Evolutionary conservation across 306 rosid genomes (phyloP), one percentile per base, ranked within the genome.

Genomic region (Fragaria nilgerrensis): DNA sequence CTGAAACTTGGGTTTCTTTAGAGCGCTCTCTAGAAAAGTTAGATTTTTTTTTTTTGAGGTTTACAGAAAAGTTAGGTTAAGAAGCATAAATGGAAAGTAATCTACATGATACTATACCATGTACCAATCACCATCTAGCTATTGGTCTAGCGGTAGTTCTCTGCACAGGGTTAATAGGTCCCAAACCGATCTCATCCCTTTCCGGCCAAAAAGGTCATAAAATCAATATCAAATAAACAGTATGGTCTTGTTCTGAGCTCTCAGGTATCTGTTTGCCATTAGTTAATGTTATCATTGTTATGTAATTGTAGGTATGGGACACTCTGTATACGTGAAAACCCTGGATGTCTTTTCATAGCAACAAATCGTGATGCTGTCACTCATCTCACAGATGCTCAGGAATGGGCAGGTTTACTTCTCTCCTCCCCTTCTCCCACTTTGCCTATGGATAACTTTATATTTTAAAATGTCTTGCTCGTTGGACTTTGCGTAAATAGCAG

Each of bases 361-460:
- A 95, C 99, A 43, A 95, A 95, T 81, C 89, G 92, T 53, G 99
- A 95, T 85, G 99, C 99, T 75, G 99, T 95, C 75, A 95, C 99
- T 78, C 99, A 95, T 89, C 96, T 95, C 75, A 95, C 97, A 39
- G 99, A 95, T 82, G 97, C 97, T 80, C 99, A 95, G 84, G 99
- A 95, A 90, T 95, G 99, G 99, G 99, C 99, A 80, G 97, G 99
- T 95, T 80, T 56, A 69, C 80, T 79, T 83, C 79, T 72, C 43
- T 70, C 70, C 68, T 58, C 25, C 68, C 53, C 34, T 70, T 71
- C 9, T 67, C 36, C 36, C 70, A 71, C 62, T 50, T 7, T 41
- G 17, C 27, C 1, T 65, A 64, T 73, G 37, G 44, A 50, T 23
- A 25, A 50, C 34, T 19, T 50, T 61, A 43, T 25, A 25, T 47